These are phyloP conservation scores for Gloeophyllum trabeum DNA, from an alignment of 768 basidiomycete species.

Conservation along the genomic window DNA sequence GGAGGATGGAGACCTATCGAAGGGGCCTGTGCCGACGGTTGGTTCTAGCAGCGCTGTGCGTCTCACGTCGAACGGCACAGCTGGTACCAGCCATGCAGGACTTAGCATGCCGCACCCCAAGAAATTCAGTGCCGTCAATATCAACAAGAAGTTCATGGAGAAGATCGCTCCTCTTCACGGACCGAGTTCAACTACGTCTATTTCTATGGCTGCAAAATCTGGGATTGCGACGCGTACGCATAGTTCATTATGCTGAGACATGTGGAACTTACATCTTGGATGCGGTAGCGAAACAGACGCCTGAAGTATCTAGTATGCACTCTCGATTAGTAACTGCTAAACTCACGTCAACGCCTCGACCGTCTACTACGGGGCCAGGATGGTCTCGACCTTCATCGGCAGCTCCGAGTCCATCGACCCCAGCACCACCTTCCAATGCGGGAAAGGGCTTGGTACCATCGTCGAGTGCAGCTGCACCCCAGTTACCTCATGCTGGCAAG, in stretches of 20 bases:
- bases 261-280: no score
- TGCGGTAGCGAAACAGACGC: slow-evolving; percentile 41
- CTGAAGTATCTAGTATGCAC: slow-evolving; percentile 46
- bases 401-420: slow-evolving; percentile 38
- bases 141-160: slow-evolving; percentile 95
- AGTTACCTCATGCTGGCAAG: slow-evolving; percentile 47
- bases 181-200: neutral
- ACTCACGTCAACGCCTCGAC: slow-evolving; percentile 56
- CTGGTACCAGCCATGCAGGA: slow-evolving; percentile 5
- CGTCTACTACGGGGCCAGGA: slow-evolving; percentile 48
- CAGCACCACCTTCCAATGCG: slow-evolving; percentile 13
- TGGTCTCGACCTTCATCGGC: slow-evolving; percentile 75
- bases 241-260: no score
- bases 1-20: neutral
- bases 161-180: slow-evolving; percentile 36
- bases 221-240: slow-evolving; percentile 1
- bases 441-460: slow-evolving; percentile 15
- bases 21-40: neutral
- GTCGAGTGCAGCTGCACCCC: slow-evolving; percentile 28
- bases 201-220: neutral
- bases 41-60: no score
- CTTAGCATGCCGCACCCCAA: slow-evolving; percentile 48
- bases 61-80: slow-evolving; percentile 5
- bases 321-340: slow-evolving; percentile 83
- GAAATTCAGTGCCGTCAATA: slow-evolving; percentile 81